Evolutionary conservation across 345 rosid species (phyloP), one percentile per base, ranked within the genome.

Genomic region (Brassica nigra): DNA sequence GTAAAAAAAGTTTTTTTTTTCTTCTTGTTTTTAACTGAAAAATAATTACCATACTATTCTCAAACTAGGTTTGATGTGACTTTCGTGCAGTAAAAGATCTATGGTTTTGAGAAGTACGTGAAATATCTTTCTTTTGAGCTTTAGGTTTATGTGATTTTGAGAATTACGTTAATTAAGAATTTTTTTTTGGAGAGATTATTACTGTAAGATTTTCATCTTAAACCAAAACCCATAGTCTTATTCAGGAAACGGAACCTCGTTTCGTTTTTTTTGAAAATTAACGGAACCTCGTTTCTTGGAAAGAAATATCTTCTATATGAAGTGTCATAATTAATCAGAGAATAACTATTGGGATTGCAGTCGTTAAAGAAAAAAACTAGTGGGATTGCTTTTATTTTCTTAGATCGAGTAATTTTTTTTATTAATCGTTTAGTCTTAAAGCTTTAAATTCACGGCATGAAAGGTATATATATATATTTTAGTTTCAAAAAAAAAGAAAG

Each of bases 1-100:
- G 93, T 91, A 82, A 39, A 4, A 7, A 16, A 0, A 0, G 6
- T 11, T 10, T 49, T 49, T 49, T 49, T 47, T 2, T 47, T 0
- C 1, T 11, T 42, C 4, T 42, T 11, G 15, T 54, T 54, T 16
- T 14, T 15, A 54, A 6, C 20, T 15, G 3, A 14, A 54, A 54
- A 47, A 3, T 52, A 1, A 15, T 54, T 16, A 54, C 20, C 23
- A 49, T 4, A 4, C 9, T 44, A 44, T 4, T 49, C 55, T 49
- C 55, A 49, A 49, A 49, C 15, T 49, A 42, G 49, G 42, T 33
- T 33, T 33, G 5, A 5, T 33, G 36, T 1, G 36, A 4, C 36
- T 33, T 33, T 33, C 6, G 36, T 33, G 5, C 1, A 5, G 36
- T 33, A 33, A 1, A 33, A 39, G 12, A 39, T 39, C 47, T 39